Evolutionary conservation across 2,329 filamentous ascomycete species (phyloP).

Genomic region (Penicillium sp.): DNA sequence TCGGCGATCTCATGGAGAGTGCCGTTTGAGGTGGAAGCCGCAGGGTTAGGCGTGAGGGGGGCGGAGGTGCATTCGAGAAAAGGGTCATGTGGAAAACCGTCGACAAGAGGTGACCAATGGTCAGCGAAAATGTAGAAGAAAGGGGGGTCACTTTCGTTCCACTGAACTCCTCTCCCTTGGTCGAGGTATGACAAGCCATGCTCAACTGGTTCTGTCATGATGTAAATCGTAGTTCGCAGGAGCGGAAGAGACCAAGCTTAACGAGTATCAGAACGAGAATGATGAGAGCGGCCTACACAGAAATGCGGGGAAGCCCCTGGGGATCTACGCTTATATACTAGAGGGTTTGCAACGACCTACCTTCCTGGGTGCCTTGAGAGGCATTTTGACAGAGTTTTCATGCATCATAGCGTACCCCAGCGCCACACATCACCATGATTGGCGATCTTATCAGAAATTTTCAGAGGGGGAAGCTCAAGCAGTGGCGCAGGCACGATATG

Average conservation of each 20-base stretch:
- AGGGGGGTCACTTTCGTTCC: not conserved
- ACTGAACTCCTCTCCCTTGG: not conserved
- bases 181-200: not conserved
- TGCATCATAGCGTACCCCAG: not conserved
- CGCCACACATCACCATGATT: not conserved
- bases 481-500: slow-evolving; percentile 5
- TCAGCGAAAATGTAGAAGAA: not conserved
- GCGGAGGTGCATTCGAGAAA: not conserved
- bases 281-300: not conserved
- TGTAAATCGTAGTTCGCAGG: not conserved
- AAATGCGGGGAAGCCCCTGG: not conserved
- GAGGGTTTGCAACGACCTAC: not conserved
- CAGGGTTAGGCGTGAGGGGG: not conserved
- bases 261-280: not conserved
- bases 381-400: slow-evolving; percentile 1
- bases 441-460: not conserved
- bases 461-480: not conserved
- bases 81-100: not conserved
- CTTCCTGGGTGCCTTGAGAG: slow-evolving; percentile 7
- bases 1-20: not conserved
- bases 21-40: not conserved
- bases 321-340: slow-evolving; percentile 2
- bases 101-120: not conserved
- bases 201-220: not conserved
- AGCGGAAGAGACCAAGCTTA: not conserved